A percentile compares a stretch with the other conserved stretches of the same genome.
phyloP scores from a whole-genome alignment of 139 green algal species.

The Chlamydomonas schloesseri region DNA sequence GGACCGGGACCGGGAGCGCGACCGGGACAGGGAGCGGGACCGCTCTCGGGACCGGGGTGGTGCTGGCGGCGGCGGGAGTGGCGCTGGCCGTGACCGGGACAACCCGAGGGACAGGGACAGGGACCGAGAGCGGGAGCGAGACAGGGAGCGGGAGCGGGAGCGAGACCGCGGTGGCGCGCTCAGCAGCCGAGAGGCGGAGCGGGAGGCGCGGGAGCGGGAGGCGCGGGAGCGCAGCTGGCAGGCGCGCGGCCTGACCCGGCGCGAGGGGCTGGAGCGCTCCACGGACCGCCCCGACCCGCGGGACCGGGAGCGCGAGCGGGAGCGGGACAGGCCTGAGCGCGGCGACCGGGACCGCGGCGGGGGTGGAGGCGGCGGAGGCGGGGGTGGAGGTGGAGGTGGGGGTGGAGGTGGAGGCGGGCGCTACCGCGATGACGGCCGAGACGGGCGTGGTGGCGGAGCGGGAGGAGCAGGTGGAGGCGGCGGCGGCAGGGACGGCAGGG shows the following conservation, averaged over 20 bases:
- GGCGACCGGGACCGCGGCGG: background rate
- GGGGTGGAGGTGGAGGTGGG: background rate
- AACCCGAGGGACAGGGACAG: background rate
- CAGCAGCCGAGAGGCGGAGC: background rate
- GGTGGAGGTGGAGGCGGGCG: background rate
- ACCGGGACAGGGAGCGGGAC: background rate
- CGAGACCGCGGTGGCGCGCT: background rate
- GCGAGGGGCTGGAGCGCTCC: conserved; percentile 16
- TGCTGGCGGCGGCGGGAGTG: background rate
- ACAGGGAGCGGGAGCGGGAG: background rate
- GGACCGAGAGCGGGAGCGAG: background rate
- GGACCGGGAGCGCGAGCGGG: background rate
- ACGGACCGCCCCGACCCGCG: background rate
- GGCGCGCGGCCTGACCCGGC: background rate
- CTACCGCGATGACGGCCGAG: conserved; percentile 11
- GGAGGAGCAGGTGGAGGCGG: background rate
- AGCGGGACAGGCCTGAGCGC: background rate
- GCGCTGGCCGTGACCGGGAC: background rate
- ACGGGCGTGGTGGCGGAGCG: background rate
- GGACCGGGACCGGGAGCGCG: background rate
- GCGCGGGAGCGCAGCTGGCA: conserved; percentile 44
- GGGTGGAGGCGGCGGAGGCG: background rate
- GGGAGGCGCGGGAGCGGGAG: conserved; percentile 33
- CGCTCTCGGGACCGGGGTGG: background rate
- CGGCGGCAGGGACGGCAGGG: background rate